Conservation (phyloP, 768 basidiomycete genomes). For the Kwoniella europaea region DNA sequence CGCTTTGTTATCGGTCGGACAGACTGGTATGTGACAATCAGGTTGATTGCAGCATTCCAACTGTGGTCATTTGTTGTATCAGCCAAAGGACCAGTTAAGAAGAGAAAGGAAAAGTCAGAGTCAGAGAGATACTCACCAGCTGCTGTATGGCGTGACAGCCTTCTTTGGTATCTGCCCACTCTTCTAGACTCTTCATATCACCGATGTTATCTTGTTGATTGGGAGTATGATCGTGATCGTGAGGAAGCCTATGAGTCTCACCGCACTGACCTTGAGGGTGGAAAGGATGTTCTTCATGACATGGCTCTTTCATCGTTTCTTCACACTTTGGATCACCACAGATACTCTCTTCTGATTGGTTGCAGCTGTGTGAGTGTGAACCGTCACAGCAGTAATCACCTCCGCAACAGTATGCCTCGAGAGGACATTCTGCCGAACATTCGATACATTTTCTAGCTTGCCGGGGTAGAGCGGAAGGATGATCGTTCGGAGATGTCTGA, state of each 20-base stretch:
- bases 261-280: slow-evolving; percentile 1
- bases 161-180: slow-evolving; percentile 51
- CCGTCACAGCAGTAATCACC: slow-evolving; percentile 26
- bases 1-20: slow-evolving; percentile 15
- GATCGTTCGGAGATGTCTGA: background rate
- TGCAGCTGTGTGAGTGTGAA: slow-evolving; percentile 6
- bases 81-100: background rate
- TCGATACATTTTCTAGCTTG: slow-evolving; percentile 1
- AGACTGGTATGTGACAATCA: slow-evolving; percentile 37
- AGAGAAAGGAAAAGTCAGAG: background rate
- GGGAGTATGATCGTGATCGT: slow-evolving; percentile 3
- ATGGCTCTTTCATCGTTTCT: slow-evolving; percentile 7
- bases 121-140: slow-evolving; percentile 33
- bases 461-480: background rate
- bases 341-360: slow-evolving; percentile 19
- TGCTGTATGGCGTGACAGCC: slow-evolving; percentile 51
- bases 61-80: slow-evolving; percentile 13
- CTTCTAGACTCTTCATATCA: slow-evolving; percentile 26
- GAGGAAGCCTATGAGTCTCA: slow-evolving; percentile 1
- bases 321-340: slow-evolving; percentile 37
- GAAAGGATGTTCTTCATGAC: slow-evolving; percentile 15
- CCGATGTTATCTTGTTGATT: background rate
- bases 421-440: slow-evolving; percentile 15
- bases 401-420: slow-evolving; percentile 36
- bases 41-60: slow-evolving; percentile 44